phyloP scores from a whole-genome alignment of 768 basidiomycete genomes.

The Asterophora lycoperdoides region DNA sequence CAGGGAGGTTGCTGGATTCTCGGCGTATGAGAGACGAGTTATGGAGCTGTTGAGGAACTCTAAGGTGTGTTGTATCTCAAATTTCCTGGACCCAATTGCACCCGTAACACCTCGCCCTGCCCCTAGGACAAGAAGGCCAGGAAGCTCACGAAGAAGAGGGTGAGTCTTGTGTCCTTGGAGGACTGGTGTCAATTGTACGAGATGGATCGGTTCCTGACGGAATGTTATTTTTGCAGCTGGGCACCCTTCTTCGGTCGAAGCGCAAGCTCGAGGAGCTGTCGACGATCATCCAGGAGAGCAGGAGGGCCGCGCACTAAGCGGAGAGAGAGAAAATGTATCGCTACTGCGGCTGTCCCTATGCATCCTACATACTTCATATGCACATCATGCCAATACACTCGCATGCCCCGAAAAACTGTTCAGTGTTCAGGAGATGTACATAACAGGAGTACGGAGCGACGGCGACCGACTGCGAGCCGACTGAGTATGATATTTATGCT shows the following conservation, averaged over 20 bases:
- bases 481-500: neutral
- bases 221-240: conserved; percentile 54
- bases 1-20: conserved; percentile 96
- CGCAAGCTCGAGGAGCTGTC: conserved; percentile 97
- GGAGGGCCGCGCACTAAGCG: conserved; percentile 56
- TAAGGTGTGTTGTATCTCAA: conserved; percentile 54
- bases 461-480: no score
- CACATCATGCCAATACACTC: conserved; percentile 2
- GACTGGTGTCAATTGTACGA: neutral
- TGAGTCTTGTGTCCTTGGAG: conserved; percentile 47
- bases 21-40: conserved; percentile 95
- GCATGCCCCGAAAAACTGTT: neutral
- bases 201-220: neutral
- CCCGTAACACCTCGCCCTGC: neutral
- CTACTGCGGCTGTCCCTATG: conserved; percentile 3
- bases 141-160: conserved; percentile 99
- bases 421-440: no score
- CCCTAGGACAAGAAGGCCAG: conserved; percentile 95
- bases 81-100: neutral
- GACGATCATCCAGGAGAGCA: conserved; percentile 88
- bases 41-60: conserved; percentile 98
- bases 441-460: no score
- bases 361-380: conserved; percentile 2
- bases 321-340: conserved; percentile 2
- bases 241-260: conserved; percentile 97